These are phyloP conservation scores for Wickerhamiella occidentalis DNA, from an alignment of 805 yeast species.

Conservation along the genomic window DNA sequence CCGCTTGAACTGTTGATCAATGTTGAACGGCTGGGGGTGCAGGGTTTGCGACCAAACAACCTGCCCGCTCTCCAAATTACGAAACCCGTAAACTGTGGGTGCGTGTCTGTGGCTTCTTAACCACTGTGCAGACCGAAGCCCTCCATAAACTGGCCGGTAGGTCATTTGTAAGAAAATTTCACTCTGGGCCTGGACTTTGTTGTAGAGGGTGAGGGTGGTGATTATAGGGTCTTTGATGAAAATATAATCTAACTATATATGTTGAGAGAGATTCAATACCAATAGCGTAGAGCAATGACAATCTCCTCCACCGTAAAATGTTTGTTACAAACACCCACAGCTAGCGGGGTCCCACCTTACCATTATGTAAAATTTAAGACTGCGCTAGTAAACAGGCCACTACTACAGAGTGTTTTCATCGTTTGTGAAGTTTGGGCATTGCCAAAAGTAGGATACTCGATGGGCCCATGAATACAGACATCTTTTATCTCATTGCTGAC, in stretches of 20 bases:
- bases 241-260: too few relatives aligned
- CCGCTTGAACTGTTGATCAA: slow-evolving; percentile 57
- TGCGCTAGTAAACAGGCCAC: too few relatives aligned
- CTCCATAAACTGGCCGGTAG: slow-evolving; percentile 21
- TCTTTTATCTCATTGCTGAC: not conserved
- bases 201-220: not conserved
- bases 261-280: too few relatives aligned
- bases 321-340: too few relatives aligned
- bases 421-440: too few relatives aligned
- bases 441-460: too few relatives aligned
- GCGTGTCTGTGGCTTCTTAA: slow-evolving; percentile 49
- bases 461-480: not conserved
- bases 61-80: slow-evolving; percentile 82
- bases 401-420: too few relatives aligned
- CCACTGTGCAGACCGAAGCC: slow-evolving; percentile 49
- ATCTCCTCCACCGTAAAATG: too few relatives aligned
- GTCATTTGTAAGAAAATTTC: slow-evolving; percentile 11
- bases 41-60: slow-evolving; percentile 82
- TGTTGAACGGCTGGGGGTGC: slow-evolving; percentile 35
- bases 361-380: too few relatives aligned
- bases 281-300: too few relatives aligned
- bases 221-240: not conserved
- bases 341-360: too few relatives aligned
- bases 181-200: not conserved
- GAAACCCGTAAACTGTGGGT: slow-evolving; percentile 72